Evolutionary conservation across 495 filamentous ascomycete species (phyloP), one percentile per base, ranked within the genome.

Genomic region (Sabuloglossum arenarium): DNA sequence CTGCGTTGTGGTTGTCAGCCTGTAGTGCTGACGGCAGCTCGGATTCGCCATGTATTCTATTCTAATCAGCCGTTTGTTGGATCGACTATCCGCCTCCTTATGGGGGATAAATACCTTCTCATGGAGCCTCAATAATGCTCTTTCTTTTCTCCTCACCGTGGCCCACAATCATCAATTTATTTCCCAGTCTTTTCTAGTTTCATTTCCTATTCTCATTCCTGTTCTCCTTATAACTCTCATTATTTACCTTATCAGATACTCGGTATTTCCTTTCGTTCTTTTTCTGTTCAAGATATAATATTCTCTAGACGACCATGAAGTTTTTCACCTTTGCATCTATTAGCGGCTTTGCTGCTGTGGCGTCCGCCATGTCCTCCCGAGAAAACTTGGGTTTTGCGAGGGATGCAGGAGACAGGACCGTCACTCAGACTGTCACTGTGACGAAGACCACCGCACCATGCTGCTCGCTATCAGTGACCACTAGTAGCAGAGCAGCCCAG

Each of bases 91-190:
- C 47, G 14, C 1, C 6, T 37, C 29, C 23, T n/a, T n/a, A 16
- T 29, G 4, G 29, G 11, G 12, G 47, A 51, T 51, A 51, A 51
- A 51, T 51, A 51, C 23, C 28, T 51, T 23, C 47, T 14, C 28
- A 5, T 1, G 30, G 16, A 25, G 3, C n/a, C 30, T 54, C n/a
- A 16, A 54, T 54, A 21, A n/a, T 4, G 5, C 39, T 30, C n/a
- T 55, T 39, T 55, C 27, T 55, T 55, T 29, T 28, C 11, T 57
- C 55, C 27, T 55, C 55, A 57, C 55, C 31, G 31, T n/a, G 8
- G 3, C 10, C 43, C 53, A 28, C 55, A 28, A 57, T 2, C 30
- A 57, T 29, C 55, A 51, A 29, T 51, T 57, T 57, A 14, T 57
- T 57, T 55, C 55, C 45, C 55, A 55, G 25, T 39, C 5, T 42